These are phyloP conservation scores for Zoysia japonica DNA, from an alignment of 176 grass and related monocot genomes.

Conservation along the genomic window DNA sequence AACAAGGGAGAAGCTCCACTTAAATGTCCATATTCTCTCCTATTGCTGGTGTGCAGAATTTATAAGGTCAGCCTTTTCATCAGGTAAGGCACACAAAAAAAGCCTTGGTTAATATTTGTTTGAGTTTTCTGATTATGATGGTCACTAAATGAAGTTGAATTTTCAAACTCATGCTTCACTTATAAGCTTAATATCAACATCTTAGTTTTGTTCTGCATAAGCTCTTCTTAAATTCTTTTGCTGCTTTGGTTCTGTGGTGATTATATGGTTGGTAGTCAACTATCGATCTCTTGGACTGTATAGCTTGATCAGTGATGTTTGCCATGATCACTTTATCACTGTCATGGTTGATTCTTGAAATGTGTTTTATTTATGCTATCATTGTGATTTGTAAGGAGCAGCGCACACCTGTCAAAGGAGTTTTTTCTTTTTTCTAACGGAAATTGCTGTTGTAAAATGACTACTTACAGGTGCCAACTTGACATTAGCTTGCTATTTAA, in stretches of 20 bases:
- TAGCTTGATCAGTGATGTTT: neutral
- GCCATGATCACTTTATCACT: neutral
- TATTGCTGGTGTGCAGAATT: conserved; percentile 96
- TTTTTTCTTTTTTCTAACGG: neutral
- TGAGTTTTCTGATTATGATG: conserved; percentile 20
- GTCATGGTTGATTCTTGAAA: neutral
- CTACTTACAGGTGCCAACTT: neutral
- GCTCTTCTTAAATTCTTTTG: neutral
- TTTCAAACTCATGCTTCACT: conserved; percentile 13
- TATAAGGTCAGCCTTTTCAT: conserved; percentile 86
- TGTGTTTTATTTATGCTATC: neutral
- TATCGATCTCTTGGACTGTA: conserved; percentile 3
- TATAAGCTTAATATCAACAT: conserved; percentile 3
- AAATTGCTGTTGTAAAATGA: neutral
- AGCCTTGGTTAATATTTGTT: neutral
- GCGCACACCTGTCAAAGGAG: neutral
- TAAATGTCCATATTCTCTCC: conserved; percentile 92
- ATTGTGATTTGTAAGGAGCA: conserved; percentile 6
- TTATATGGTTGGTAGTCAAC: conserved; percentile 8
- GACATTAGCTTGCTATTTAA: neutral
- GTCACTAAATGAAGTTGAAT: neutral
- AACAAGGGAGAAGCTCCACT: conserved; percentile 54
- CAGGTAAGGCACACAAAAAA: conserved; percentile 54
- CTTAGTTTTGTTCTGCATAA: neutral
- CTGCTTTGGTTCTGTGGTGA: neutral